Evolutionary conservation across 139 green algal species (phyloP), one percentile per base, ranked within the genome.

Genomic region (Volvox africanus): DNA sequence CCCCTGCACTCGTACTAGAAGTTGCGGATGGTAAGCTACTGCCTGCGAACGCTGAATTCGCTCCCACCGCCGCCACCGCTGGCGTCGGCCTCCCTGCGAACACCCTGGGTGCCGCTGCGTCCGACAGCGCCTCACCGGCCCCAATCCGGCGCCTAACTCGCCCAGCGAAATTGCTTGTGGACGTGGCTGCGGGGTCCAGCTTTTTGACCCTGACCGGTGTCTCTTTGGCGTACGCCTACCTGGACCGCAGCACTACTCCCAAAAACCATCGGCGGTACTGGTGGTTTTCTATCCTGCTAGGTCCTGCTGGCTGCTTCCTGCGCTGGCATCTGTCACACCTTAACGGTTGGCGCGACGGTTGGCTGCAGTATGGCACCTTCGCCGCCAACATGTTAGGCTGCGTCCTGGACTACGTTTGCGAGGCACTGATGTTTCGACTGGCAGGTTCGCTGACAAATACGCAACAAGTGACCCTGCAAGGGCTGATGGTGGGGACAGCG

Each of bases 301-400:
- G 82, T 6, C 94, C 94, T 1, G 0, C 87, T 1, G 94, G 95
- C 33, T 94, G 88, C 79, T 35, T 94, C 0, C 68, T 95, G 77
- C 93, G 97, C 20, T 98, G 95, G 94, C 88, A 92, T 33, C 93
- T 99, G 22, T 93, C 94, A 0, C 86, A 77, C n/a, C 87, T 94
- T 67, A 98, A 98, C 88, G 75, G 80, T 55, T 44, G 94, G 22
- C n/a, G 68, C 17, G 93, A 91, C 90, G 44, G 61, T 18, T 99
- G 96, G 96, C 94, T 97, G 21, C 97, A 97, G 0, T 80, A 71
- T 21, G 97, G 97, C 73, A 98, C 97, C 0, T 96, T 97, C 82
- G 68, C 87, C 19, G 97, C 97, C 65, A 98, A 98, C 92, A 89
- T 97, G 84, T 33, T 93, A 22, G 97, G 93, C 1, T 96, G 94